These are phyloP conservation scores for Populus pruinosa DNA, from an alignment of 345 rosid genomes.

Conservation along the genomic window DNA sequence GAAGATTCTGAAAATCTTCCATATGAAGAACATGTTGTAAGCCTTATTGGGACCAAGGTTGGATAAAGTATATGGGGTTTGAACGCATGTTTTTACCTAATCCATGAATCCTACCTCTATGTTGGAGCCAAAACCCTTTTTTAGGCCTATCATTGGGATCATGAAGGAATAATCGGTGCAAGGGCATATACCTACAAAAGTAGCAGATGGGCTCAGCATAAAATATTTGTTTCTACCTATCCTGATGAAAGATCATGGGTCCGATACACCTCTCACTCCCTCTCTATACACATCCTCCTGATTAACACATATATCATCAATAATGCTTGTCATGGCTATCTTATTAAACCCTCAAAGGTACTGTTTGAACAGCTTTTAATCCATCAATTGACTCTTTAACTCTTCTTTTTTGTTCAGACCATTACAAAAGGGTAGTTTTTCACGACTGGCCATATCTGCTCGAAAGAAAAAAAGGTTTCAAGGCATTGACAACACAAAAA, in stretches of 20 bases:
- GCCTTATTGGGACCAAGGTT: slow-evolving; percentile 35
- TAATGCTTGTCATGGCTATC: slow-evolving; percentile 29
- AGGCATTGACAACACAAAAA: slow-evolving; percentile 14
- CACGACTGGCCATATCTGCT: not conserved
- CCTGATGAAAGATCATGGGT: slow-evolving; percentile 30
- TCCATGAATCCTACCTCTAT: slow-evolving; percentile 23
- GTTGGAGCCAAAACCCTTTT: slow-evolving; percentile 16
- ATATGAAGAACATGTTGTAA: slow-evolving; percentile 32
- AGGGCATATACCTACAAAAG: slow-evolving; percentile 31
- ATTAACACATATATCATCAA: slow-evolving; percentile 5
- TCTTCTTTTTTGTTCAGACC: not conserved
- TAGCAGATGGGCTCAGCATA: slow-evolving; percentile 34
- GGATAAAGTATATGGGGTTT: not conserved
- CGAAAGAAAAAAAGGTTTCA: not conserved
- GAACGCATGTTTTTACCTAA: slow-evolving; percentile 29
- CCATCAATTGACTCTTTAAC: slow-evolving; percentile 1
- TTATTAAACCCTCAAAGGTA: not conserved
- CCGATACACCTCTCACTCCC: slow-evolving; percentile 20
- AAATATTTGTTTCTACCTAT: slow-evolving; percentile 24
- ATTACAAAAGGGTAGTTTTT: slow-evolving; percentile 3
- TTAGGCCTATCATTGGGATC: slow-evolving; percentile 43
- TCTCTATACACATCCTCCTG: not conserved
- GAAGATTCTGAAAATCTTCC: slow-evolving; percentile 14
- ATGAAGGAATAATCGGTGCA: slow-evolving; percentile 33
- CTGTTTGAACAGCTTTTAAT: not conserved